Base-by-base conservation (phyloP, 2,329 filamentous ascomycete genomes). In the Kalmusia sp. region DNA sequence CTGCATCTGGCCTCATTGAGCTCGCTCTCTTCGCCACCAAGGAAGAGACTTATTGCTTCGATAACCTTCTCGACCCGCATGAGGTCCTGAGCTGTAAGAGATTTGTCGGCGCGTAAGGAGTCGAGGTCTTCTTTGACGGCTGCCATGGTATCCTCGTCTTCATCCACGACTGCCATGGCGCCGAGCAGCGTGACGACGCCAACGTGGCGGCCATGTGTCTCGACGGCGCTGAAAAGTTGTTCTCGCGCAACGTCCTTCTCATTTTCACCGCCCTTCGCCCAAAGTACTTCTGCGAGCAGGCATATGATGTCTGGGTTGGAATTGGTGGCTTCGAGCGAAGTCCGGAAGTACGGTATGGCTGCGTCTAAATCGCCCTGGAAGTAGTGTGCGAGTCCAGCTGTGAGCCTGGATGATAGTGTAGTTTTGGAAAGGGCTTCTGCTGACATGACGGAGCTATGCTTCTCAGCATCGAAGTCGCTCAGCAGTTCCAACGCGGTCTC, bases 241-340 rank as follows among this genome's bases (percentile, higher is more conserved):
- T 90, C 87, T 3, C 92, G 84, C 14, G 93, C 93, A 56, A 90
- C 86, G 44, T 88, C 85, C 40, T 88, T 86, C 50, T 93, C 90
- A 1, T 87, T 82, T 6, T 88, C 85, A 0, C 87, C 86, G 7
- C 91, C 92, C 59, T 91, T 92, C 0, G 93, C 93, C 93, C 95
- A 99, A 0, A 98, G 82, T 0, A 98, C 90, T 74, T 98, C 92
- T 0, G 93, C 90, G 11, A 98, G 81, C 11, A 97, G 81, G 67
- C 93, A 97, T 0, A 92, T 87, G 1, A 93, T 89, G 67, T 97
- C 92, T 0, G 93, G 89, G 56, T 92, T 87, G 31, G 84, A 84
- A 25, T 84, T 78, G 1, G 90, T 92, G 70, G 96, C 92, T 51
- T 87, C 82, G 6, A 98, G 80, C 0, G 92, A 92, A 2, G 86